Evolutionary conservation across 2,329 filamentous ascomycete species (phyloP).

Genomic region (Phaeosphaeria sp.): DNA sequence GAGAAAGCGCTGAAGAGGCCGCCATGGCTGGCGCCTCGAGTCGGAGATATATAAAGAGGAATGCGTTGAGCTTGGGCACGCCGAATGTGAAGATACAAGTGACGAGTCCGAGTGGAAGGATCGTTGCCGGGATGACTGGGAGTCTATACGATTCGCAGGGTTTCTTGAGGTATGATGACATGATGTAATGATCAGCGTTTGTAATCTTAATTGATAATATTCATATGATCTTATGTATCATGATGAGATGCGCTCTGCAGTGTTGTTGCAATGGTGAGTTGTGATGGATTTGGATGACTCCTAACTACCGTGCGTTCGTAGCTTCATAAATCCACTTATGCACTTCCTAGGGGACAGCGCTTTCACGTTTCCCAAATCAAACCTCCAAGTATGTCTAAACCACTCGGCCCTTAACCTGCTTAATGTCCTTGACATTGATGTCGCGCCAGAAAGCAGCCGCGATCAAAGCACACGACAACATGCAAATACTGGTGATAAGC

Average conservation of each 20-base stretch:
- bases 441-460: conserved; percentile 38
- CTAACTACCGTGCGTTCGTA: too few species aligned
- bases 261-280: not conserved
- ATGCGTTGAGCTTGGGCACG: conserved; percentile 23
- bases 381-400: not conserved
- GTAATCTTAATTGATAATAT: not conserved
- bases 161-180: conserved; percentile 28
- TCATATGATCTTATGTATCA: not conserved
- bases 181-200: not conserved
- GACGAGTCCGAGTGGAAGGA: conserved; percentile 11
- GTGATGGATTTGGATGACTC: too few species aligned
- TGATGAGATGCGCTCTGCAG: not conserved
- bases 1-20: not conserved
- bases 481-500: conserved; percentile 44
- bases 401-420: conserved; percentile 56
- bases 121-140: conserved; percentile 28
- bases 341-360: not conserved
- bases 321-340: too few species aligned
- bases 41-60: conserved; percentile 24
- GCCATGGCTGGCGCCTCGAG: not conserved
- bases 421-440: conserved; percentile 39
- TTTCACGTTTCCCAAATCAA: not conserved
- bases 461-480: conserved; percentile 41
- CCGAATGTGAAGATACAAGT: conserved; percentile 36
- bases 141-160: conserved; percentile 46